phyloP scores from a whole-genome alignment of 2,329 filamentous ascomycete species.

The Samsoniella hepiali region DNA sequence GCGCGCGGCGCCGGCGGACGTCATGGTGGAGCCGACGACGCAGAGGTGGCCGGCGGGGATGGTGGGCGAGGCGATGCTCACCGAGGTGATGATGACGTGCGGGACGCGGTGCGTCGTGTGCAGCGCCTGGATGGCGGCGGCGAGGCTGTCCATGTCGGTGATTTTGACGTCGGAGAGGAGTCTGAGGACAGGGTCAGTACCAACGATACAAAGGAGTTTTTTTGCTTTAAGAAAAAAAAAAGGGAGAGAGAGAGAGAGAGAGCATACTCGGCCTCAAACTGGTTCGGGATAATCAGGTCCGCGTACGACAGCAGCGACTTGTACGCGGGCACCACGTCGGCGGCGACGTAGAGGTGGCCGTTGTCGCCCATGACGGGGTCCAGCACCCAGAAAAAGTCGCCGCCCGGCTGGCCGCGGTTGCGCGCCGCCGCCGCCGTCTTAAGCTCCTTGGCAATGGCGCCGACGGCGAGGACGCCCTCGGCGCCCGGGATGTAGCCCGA shows the following conservation, averaged over 20 bases:
- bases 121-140: constrained; percentile 69
- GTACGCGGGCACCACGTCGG: constrained; percentile 89
- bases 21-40: constrained; percentile 74
- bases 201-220: background rate
- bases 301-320: constrained; percentile 74
- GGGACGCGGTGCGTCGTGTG: constrained; percentile 75
- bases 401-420: constrained; percentile 47
- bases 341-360: constrained; percentile 83
- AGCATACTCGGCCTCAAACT: constrained; percentile 87
- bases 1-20: constrained; percentile 62
- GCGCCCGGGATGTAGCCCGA: constrained; percentile 93
- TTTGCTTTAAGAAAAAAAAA: background rate
- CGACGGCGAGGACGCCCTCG: constrained; percentile 77
- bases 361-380: constrained; percentile 99
- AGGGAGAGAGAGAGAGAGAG: too few relatives aligned
- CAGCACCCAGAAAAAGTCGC: constrained; percentile 92
- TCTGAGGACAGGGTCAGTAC: constrained; percentile 44
- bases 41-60: constrained; percentile 55
- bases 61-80: constrained; percentile 61
- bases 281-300: constrained; percentile 91
- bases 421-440: constrained; percentile 54
- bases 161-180: constrained; percentile 84
- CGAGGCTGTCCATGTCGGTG: constrained; percentile 67
- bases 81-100: constrained; percentile 89
- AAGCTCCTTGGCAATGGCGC: constrained; percentile 77